Conservation (phyloP, 2,329 filamentous ascomycete species). For the Fusarium tupiense region DNA sequence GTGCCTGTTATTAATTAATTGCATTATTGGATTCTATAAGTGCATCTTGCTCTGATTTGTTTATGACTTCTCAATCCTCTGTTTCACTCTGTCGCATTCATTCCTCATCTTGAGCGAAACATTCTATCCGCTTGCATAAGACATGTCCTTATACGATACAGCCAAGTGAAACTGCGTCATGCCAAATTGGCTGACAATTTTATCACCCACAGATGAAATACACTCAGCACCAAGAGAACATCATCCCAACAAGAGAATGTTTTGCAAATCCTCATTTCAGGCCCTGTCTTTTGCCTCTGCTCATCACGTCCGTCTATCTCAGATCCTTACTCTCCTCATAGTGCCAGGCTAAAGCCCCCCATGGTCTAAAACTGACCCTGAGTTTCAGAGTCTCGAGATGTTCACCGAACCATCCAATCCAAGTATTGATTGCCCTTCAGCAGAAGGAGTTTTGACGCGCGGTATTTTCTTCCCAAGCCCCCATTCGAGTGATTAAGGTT, state of each 20-base stretch:
- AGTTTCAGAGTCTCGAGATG: constrained; percentile 39
- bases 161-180: constrained; percentile 6
- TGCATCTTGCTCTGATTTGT: constrained; percentile 1
- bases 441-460: neutral
- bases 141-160: neutral
- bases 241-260: neutral
- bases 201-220: neutral
- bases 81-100: constrained; percentile 28
- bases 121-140: constrained; percentile 15
- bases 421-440: neutral
- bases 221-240: neutral
- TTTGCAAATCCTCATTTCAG: constrained; percentile 24
- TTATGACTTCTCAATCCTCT: constrained; percentile 11
- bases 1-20: neutral
- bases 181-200: neutral
- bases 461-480: neutral
- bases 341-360: constrained; percentile 20
- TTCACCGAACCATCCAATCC: constrained; percentile 25
- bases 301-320: constrained; percentile 17
- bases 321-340: constrained; percentile 7
- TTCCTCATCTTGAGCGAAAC: neutral
- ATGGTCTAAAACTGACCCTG: constrained; percentile 30
- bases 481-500: constrained; percentile 7
- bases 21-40: neutral
- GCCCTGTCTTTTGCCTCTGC: neutral